Base-by-base conservation (phyloP, 1,139 yeast genomes). In the Hyphopichia wangnamkhiaoensis region DNA sequence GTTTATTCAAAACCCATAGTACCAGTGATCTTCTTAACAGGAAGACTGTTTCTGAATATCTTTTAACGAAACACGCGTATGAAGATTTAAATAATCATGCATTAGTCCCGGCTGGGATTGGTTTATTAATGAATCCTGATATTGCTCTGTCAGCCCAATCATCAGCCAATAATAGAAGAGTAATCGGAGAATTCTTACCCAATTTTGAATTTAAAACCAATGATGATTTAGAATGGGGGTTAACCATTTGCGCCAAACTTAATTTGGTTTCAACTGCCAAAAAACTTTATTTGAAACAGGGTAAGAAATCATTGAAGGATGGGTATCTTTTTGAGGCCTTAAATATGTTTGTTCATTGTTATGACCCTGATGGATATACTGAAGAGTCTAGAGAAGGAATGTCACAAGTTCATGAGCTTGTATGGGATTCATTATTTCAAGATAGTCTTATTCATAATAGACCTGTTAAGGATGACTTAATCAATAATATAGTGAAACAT, bases 151-250 rank as follows among this genome's bases (percentile, higher is more conserved):
- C 67, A 4, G 35, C 44, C 12, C 47, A 48, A 24, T 47, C 63
- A 0, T 35, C 37, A n/a, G 39, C 33, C 3, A 39, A 50, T 31
- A 52, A 80, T 21, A 65, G 74, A 45, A 68, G 68, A 34, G 74
- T 79, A 1, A 70, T 88, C 29, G 76, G 81, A 2, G 81, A 80
- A 38, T 71, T 76, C 39, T 63, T 88, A 27, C 90, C 91, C 8
- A 63, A 65, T 14, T 83, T 72, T 52, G 68, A 79, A 30, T 80
- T 80, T 51, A 63, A 72, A 36, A 76, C 82, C 6, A 83, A 82
- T 50, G 93, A 84, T 52, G 95, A 87, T 51, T 70, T 84, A 46
- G 94, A 86, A 56, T 86, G 95, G 94, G 79, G 84, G 23, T 64
- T 87, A 37, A 77, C 87, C 1, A 68, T 73, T 15, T 75, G 80